phyloP scores from a whole-genome alignment of 1,284 basidiomycete species.

The Trametes hirsuta region DNA sequence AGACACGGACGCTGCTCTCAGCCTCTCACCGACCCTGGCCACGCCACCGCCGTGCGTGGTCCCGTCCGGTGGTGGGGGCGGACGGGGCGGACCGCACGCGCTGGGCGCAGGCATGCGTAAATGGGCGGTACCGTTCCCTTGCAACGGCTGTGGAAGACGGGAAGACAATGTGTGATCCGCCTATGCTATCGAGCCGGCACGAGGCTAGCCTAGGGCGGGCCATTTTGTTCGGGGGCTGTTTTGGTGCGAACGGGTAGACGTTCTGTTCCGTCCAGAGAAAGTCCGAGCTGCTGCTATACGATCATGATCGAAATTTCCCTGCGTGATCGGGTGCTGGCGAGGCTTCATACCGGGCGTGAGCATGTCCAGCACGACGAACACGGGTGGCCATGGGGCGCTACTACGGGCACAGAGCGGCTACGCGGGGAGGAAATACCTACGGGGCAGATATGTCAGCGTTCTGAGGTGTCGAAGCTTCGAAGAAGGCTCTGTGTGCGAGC shows the following conservation, averaged over 20 bases:
- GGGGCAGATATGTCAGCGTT: too few relatives aligned
- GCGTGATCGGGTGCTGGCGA: background rate
- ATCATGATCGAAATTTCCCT: background rate
- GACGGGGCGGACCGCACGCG: background rate
- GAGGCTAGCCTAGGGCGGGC: constrained; percentile 8
- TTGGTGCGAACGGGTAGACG: background rate
- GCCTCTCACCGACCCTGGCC: too few relatives aligned
- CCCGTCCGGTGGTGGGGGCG: background rate
- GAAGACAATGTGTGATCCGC: background rate
- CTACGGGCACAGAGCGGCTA: too few relatives aligned
- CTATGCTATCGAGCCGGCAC: background rate
- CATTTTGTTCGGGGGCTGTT: constrained; percentile 7
- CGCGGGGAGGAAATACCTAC: too few relatives aligned
- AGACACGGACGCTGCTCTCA: background rate
- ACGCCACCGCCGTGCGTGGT: too few relatives aligned
- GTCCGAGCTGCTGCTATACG: background rate
- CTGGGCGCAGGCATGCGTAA: background rate
- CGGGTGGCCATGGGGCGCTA: too few relatives aligned
- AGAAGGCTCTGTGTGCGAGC: too few relatives aligned
- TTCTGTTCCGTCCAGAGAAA: background rate
- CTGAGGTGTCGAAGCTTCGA: too few relatives aligned
- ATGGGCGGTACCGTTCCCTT: background rate
- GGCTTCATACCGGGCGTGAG: background rate
- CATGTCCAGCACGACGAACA: background rate
- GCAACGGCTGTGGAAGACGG: background rate